A percentile compares a stretch with the other conserved stretches of the same genome.
phyloP scores from a whole-genome alignment of 257 asterid species.

The Salvia miltiorrhiza region DNA sequence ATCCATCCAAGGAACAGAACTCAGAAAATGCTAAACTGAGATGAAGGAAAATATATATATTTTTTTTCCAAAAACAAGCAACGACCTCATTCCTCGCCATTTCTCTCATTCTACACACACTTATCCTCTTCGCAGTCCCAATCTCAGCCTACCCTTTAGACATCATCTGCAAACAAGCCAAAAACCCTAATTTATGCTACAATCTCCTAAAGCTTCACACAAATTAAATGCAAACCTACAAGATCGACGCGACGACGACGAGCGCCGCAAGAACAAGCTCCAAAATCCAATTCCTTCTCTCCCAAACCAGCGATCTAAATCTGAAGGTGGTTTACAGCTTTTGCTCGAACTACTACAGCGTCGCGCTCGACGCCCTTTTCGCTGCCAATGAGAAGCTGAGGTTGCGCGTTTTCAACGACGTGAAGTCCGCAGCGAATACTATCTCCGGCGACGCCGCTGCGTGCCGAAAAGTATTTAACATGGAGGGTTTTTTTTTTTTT shows the following conservation, averaged over 20 bases:
- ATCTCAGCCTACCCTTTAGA: slow-evolving; percentile 11
- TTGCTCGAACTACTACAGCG: no score
- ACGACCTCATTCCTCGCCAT: background rate
- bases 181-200: slow-evolving; percentile 18
- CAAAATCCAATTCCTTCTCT: slow-evolving; percentile 8
- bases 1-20: no score
- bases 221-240: background rate
- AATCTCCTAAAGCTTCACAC: background rate
- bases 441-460: slow-evolving; percentile 15
- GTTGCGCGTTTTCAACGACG: background rate
- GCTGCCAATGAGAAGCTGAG: slow-evolving; percentile 1
- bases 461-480: slow-evolving; percentile 8
- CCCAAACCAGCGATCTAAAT: slow-evolving; percentile 14
- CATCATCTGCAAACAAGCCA: slow-evolving; percentile 24
- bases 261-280: background rate
- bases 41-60: no score
- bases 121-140: slow-evolving; percentile 3
- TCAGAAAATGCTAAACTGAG: no score
- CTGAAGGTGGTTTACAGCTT: slow-evolving; percentile 13
- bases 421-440: background rate
- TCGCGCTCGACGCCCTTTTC: background rate
- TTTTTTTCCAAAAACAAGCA: no score
- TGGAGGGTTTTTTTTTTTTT: no score
- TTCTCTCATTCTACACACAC: slow-evolving; percentile 1
- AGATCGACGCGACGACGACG: background rate